Base-by-base conservation (phyloP, 2,329 filamentous ascomycete genomes). In the Talaromyces piceae region DNA sequence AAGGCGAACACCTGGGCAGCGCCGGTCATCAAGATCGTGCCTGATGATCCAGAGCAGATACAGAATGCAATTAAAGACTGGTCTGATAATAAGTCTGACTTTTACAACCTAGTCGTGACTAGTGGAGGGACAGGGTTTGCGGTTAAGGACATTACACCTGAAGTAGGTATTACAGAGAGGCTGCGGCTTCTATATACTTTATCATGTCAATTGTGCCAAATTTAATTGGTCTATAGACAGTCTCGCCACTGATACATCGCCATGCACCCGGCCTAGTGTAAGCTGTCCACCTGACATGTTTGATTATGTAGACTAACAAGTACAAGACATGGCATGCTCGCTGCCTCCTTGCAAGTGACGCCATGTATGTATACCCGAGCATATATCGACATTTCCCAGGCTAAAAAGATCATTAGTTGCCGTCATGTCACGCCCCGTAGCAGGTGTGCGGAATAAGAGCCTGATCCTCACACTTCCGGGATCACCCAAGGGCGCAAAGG, bases 51-150 rank as follows among this genome's bases (percentile, higher is more conserved):
- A 4, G 67, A 81, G 4, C 77, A 84, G 18, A 96, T 98, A 51
- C 88, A 95, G 63, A 76, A 76, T 13, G 77, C 82, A 47, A 78
- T 98, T 47, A 81, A 75, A 54, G 64, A 73, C 9, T 96, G 88
- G 88, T 76, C 87, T 0, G 90, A 95, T 67, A 61, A 63, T n/a
- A 70, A 77, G 9, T 39, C 47, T 45, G 68, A 78, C 4, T 77
- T 77, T 45, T 67, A 75, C 3, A 91, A 95, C 68, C 71, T 97
- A 52, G 80, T 98, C 54, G 69, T 96, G 44, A 91, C 90, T 0
- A 95, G 89, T 5, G 93, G 93, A 20, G 93, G 93, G 2, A 98
- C 93, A 1, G 93, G 93, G 0, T 98, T 98, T 68, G 86, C 93
- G 6, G 76, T 83, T 9, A 81, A 85, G 50, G 93, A 98, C 72